Evolutionary conservation across 176 grass and related monocot species (phyloP), one percentile per base, ranked within the genome.

Genomic region (Carex parvula): DNA sequence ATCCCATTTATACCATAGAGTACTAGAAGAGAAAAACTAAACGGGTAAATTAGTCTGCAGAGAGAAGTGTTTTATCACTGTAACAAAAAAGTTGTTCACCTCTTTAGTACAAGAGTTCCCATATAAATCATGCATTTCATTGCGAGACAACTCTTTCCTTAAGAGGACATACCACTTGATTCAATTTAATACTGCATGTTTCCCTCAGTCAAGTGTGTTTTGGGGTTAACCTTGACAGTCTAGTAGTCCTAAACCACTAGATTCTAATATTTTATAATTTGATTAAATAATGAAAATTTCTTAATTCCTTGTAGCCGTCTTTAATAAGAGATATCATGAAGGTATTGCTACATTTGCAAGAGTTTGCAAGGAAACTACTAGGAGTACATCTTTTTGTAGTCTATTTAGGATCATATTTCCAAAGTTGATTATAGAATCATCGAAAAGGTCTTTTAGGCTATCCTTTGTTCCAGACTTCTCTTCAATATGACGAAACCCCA

Each of bases 1-100:
- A 1, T 76, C 72, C 72, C 42, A 75, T 75, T 53, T 26, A 75
- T 53, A 29, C 46, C 71, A 54, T 76, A 76, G 16, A 54, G 72
- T 20, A 76, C 17, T 54, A 54, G 11, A 55, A 29, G 13, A 54
- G 44, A 54, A 75, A 54, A 75, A 13, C 39, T 14, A 29, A 29
- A 54, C 8, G 1, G 18, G 44, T 54, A 54, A 14, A 29, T 29
- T 54, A 75, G 42, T 50, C 70, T 74, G 44, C 20, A 29, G 20
- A 74, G 20, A 69, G 17, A 26, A 14, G 17, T 48, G 9, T 15
- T 69, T 37, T 52, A 22, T 74, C 70, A 74, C 42, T 44, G 4
- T 21, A 71, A 52, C 20, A 74, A 74, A 48, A 71, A 71, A 12
- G 5, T 26, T 53, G 44, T 3, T 52, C 13, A 9, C 21, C 46